Evolutionary conservation across 805 yeast species (phyloP).

Genomic region (Sugiyamaella boreocaroliniensis): DNA sequence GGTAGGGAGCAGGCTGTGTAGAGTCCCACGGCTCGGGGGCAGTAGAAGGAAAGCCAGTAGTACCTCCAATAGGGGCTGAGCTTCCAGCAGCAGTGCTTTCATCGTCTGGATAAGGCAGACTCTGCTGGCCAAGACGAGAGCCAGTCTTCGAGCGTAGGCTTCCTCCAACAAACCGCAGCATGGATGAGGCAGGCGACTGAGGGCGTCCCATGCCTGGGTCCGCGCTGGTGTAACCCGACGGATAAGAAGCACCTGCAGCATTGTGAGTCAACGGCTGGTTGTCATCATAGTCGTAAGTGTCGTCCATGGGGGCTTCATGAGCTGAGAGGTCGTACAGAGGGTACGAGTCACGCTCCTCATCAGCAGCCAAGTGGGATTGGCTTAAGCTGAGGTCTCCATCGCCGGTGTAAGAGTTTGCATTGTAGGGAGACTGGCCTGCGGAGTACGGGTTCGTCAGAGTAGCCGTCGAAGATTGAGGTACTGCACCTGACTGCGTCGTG

Average conservation of each 20-base stretch:
- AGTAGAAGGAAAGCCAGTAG: slow-evolving; percentile 19
- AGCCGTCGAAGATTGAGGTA: background rate
- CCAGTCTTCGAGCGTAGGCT: slow-evolving; percentile 7
- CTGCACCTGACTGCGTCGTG: background rate
- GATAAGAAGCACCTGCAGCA: background rate
- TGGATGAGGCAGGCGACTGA: background rate
- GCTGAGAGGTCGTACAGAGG: slow-evolving; percentile 17
- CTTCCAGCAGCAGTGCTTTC: slow-evolving; percentile 5
- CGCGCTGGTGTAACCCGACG: background rate
- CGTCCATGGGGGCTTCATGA: slow-evolving; percentile 13
- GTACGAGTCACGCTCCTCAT: slow-evolving; percentile 10
- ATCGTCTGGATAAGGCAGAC: slow-evolving; percentile 20
- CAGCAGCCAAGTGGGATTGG: background rate
- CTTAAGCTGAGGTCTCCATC: slow-evolving; percentile 1
- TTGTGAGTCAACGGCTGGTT: slow-evolving; percentile 18
- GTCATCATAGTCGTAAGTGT: slow-evolving; percentile 16
- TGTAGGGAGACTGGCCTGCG: background rate
- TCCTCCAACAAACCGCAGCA: slow-evolving; percentile 13
- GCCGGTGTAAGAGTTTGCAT: background rate
- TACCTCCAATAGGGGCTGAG: slow-evolving; percentile 24
- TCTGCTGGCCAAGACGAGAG: background rate
- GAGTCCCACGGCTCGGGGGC: background rate
- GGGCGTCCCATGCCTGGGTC: background rate
- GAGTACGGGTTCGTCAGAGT: background rate
- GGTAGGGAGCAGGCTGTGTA: slow-evolving; percentile 6